A percentile compares a stretch with the other conserved stretches of the same genome.
These are phyloP conservation scores for Penicillium thymicola DNA, from an alignment of 2,329 filamentous ascomycete species.

Conservation along the genomic window DNA sequence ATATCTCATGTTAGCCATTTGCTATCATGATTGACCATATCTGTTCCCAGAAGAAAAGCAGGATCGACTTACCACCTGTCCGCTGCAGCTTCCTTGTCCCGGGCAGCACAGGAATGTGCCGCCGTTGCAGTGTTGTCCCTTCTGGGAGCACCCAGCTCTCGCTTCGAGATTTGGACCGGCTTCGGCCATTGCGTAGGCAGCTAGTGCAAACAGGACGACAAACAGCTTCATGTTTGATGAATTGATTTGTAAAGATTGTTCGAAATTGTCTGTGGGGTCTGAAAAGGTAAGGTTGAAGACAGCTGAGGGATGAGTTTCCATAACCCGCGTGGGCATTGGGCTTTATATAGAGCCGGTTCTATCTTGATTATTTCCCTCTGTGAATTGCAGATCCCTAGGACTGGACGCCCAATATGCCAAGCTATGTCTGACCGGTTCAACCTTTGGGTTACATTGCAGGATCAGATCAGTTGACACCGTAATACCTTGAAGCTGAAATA, in stretches of 20 bases:
- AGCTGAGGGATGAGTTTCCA: background rate
- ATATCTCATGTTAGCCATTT: background rate
- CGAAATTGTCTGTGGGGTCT: background rate
- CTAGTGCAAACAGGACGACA: background rate
- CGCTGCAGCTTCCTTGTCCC: background rate
- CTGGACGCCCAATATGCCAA: no score
- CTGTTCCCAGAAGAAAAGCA: background rate
- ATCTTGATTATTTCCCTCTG: background rate
- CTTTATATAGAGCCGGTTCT: background rate
- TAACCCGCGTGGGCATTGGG: background rate
- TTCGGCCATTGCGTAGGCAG: conserved; percentile 3
- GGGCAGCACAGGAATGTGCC: conserved; percentile 11
- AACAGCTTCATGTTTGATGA: background rate
- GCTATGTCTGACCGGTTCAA: no score
- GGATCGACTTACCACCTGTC: background rate
- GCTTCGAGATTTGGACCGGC: conserved; percentile 43
- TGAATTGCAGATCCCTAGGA: no score
- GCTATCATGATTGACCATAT: background rate
- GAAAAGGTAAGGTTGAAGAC: background rate
- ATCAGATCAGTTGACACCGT: background rate
- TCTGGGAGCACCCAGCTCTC: conserved; percentile 9
- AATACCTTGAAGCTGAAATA: background rate
- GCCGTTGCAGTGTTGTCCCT: conserved; percentile 11
- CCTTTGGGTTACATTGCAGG: background rate
- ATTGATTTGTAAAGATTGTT: background rate